These are phyloP conservation scores for Ceratocystis papillata DNA, from an alignment of 2,329 filamentous ascomycete species.

Conservation along the genomic window DNA sequence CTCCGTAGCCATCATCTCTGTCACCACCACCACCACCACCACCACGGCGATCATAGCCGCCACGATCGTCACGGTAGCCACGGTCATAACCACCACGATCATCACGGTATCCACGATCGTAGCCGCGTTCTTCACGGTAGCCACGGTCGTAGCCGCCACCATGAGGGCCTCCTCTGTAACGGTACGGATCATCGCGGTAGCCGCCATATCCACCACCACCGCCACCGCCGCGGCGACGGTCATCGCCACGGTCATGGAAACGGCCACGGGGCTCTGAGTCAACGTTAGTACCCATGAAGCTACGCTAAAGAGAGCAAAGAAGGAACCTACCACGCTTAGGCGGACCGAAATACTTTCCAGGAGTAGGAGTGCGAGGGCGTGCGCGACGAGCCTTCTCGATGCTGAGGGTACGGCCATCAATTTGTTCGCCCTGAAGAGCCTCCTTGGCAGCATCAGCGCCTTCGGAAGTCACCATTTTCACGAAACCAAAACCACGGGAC, in stretches of 20 bases:
- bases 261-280: slow-evolving; percentile 33
- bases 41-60: slow-evolving; percentile 47
- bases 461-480: slow-evolving; percentile 94
- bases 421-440: slow-evolving; percentile 84
- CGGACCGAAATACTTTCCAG: slow-evolving; percentile 97
- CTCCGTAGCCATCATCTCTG: slow-evolving; percentile 34
- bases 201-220: slow-evolving; percentile 37
- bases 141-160: slow-evolving; percentile 42
- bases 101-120: slow-evolving; percentile 38
- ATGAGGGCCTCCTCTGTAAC: slow-evolving; percentile 42
- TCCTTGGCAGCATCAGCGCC: slow-evolving; percentile 96
- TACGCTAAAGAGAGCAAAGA: background rate
- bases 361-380: slow-evolving; percentile 87
- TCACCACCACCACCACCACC: slow-evolving; percentile 28
- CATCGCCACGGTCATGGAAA: slow-evolving; percentile 51
- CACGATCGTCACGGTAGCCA: slow-evolving; percentile 29
- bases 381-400: slow-evolving; percentile 97
- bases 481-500: slow-evolving; percentile 96
- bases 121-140: slow-evolving; percentile 37
- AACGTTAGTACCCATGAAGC: background rate
- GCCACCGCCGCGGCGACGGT: slow-evolving; percentile 53
- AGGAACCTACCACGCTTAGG: slow-evolving; percentile 78
- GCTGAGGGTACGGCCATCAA: slow-evolving; percentile 90
- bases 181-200: slow-evolving; percentile 48
- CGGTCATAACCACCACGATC: slow-evolving; percentile 41